phyloP scores from a whole-genome alignment of 2,329 filamentous ascomycete genomes.

The Botrytis pseudocinerea region DNA sequence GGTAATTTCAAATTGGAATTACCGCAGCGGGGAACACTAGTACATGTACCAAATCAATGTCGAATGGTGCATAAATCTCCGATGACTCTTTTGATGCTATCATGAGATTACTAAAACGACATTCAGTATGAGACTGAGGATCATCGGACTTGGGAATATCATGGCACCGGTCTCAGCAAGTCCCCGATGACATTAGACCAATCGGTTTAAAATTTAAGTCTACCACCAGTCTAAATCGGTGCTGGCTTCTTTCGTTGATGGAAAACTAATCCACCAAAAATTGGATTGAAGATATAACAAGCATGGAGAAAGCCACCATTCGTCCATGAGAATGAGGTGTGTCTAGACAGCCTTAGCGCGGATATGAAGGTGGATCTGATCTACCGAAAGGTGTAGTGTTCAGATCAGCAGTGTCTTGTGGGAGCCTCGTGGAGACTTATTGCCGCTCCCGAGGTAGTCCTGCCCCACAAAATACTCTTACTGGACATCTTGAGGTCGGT shows the following conservation, averaged over 20 bases:
- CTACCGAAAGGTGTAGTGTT: neutral
- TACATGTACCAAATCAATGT: neutral
- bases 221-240: neutral
- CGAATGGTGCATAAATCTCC: neutral
- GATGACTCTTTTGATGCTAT: neutral
- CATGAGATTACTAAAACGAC: neutral
- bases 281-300: neutral
- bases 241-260: neutral
- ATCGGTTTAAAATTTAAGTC: neutral
- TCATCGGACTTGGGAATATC: neutral
- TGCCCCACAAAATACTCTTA: neutral
- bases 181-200: neutral
- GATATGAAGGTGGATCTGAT: neutral
- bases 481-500: neutral
- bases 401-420: neutral
- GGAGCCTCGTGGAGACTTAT: neutral
- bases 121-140: neutral
- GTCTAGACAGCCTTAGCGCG: conserved; percentile 5
- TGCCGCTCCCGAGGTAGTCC: neutral
- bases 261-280: neutral
- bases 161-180: neutral
- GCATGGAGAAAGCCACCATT: neutral
- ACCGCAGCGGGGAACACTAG: neutral
- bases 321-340: neutral
- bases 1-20: neutral